Percentiles rank a stretch among this genome's conserved stretches.
Conservation (phyloP, 225 moss, liverwort and hornwort genomes). For the Ulota crispa region DNA sequence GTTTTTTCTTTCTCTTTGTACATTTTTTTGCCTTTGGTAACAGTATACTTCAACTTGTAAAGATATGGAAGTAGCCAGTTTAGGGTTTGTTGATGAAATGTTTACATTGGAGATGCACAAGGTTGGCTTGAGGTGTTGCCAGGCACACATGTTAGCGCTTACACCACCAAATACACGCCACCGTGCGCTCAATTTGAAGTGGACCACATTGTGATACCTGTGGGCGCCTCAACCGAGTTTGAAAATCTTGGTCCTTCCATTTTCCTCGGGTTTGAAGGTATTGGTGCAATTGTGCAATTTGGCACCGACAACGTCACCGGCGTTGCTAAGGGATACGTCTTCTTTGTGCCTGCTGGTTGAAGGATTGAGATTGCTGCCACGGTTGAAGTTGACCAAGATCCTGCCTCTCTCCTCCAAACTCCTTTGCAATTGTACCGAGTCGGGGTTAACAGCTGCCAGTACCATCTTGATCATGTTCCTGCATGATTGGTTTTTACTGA, state of each 20-base stretch:
- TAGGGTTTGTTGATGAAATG: neutral
- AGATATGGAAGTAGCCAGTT: neutral
- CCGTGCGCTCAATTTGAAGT: slow-evolving; percentile 96
- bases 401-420: slow-evolving; percentile 13
- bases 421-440: slow-evolving; percentile 72
- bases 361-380: slow-evolving; percentile 54
- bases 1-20: neutral
- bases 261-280: slow-evolving; percentile 74
- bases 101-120: slow-evolving; percentile 31
- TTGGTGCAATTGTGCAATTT: slow-evolving; percentile 46
- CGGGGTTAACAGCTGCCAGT: slow-evolving; percentile 74
- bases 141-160: slow-evolving; percentile 52
- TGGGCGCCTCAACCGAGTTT: slow-evolving; percentile 49
- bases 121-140: slow-evolving; percentile 65
- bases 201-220: slow-evolving; percentile 69
- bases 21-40: neutral
- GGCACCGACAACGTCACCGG: slow-evolving; percentile 25
- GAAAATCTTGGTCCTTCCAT: slow-evolving; percentile 70
- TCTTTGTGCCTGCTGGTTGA: slow-evolving; percentile 69
- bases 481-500: slow-evolving; percentile 5
- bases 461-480: slow-evolving; percentile 31
- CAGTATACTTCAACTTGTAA: neutral
- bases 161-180: slow-evolving; percentile 80
- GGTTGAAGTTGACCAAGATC: slow-evolving; percentile 41
- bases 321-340: slow-evolving; percentile 64